Evolutionary conservation across 1,284 basidiomycete genomes (phyloP), one percentile per base, ranked within the genome.

Genomic region (Malassezia obtusa): DNA sequence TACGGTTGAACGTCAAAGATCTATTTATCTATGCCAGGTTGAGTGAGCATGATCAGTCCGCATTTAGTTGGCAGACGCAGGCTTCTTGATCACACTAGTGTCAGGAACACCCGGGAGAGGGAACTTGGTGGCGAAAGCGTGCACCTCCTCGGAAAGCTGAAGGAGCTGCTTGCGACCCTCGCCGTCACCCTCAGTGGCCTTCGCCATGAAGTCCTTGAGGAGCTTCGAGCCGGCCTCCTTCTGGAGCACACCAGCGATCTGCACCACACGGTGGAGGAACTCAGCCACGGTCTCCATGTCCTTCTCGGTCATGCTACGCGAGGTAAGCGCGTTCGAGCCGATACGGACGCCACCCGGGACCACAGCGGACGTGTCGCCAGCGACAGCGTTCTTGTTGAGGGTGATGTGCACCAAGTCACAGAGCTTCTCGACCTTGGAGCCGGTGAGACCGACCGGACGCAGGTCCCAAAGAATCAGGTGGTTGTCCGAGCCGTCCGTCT

Each of bases 381-480:
- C 89, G 48, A 96, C 91, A 50, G 90, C 88, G 77, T 96, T 96
- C 79, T 95, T 87, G 87, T 74, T 54, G 57, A 64, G 61, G 4
- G 70, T 73, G 50, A 99, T 95, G 67, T 89, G 89, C 72, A 89
- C 84, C 50, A 94, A 80, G 76, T 98, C 94, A 75, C 91, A 94
- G 68, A 99, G 84, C 81, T 95, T 96, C 81, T 95, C 91, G 58
- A 99, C 84, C 80, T 98, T 98, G 80, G 84, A 88, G 56, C 94
- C 94, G 22, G 94, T 96, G 71, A 98, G 79, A 51, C 89, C 87
- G 63, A 95, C 81, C 24, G 94, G 94, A 49, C 94, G 84, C 60
- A 99, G 81, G 76, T 98, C 94, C 91, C 91, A 96, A 45, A 98
- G 85, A 56, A 96, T 84, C 60, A 98, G 83, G 77, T 99, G 94